Evolutionary conservation across 257 asterid genomes (phyloP).

Genomic region (Thymus mandschuricus): DNA sequence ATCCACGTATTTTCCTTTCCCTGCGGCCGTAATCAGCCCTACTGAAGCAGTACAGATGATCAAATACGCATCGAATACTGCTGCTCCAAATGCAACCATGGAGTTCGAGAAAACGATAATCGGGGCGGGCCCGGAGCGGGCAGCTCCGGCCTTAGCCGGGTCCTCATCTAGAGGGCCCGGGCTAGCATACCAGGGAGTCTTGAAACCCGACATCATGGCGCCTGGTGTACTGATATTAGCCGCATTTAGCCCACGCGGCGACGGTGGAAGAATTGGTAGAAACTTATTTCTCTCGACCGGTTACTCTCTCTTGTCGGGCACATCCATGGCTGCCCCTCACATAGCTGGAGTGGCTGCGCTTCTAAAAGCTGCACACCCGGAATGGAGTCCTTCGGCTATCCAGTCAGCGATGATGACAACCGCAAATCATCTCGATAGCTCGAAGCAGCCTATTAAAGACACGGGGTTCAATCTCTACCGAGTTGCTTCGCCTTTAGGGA

Average conservation of each 20-base stretch:
- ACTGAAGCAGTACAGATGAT: constrained; percentile 26
- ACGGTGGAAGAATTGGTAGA: constrained; percentile 22
- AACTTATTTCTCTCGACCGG: constrained; percentile 30
- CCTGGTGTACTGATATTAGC: constrained; percentile 48
- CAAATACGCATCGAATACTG: constrained; percentile 18
- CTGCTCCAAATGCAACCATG: constrained; percentile 34
- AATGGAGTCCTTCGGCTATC: constrained; percentile 54
- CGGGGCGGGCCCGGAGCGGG: constrained; percentile 34
- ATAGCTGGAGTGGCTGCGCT: constrained; percentile 45
- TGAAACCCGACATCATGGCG: constrained; percentile 56
- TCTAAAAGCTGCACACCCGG: constrained; percentile 47
- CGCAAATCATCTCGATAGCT: constrained; percentile 44
- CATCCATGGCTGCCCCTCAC: constrained; percentile 58
- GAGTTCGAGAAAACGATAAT: constrained; percentile 41
- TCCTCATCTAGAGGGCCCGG: constrained; percentile 45
- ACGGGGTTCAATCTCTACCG: not conserved
- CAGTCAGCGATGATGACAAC: constrained; percentile 64
- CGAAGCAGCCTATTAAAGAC: constrained; percentile 44
- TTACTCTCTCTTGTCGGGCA: constrained; percentile 39
- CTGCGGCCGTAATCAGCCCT: constrained; percentile 38
- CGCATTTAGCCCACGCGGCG: constrained; percentile 31
- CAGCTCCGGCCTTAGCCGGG: constrained; percentile 40
- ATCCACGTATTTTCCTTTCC: constrained; percentile 26
- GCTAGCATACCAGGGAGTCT: constrained; percentile 30
- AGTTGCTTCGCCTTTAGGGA: constrained; percentile 40